Base-by-base conservation (phyloP, 768 basidiomycete genomes). In the Amanita brunnescens region DNA sequence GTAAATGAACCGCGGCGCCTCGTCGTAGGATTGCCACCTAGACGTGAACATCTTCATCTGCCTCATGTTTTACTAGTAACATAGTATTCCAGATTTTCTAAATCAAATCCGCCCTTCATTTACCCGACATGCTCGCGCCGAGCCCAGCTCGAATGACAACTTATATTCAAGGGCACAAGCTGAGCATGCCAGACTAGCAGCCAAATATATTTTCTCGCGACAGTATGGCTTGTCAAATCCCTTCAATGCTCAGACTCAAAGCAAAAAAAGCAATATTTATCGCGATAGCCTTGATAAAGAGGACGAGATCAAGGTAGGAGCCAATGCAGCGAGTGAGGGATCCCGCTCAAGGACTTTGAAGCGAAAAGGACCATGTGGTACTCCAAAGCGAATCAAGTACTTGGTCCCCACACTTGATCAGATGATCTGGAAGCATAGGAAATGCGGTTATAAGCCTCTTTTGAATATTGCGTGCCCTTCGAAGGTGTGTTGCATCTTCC, bases 141-240 rank as follows among this genome's bases (percentile, higher is more conserved):
- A 63, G 41, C 62, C 62, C 35, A 62, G 57, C 4, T 53, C 54
- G 2, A 72, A 68, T 50, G 58, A 66, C 2, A 75, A 79, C 30
- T 74, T 72, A 1, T 77, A 80, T 54, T 67, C 70, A 21, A 69
- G 67, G 7, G 60, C 68, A 53, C 76, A 77, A 57, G 71, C 69
- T 39, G 72, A 72, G 34, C 64, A 78, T 34, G 75, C 78, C 0
- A 75, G 85, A 35, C 81, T 81, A 55, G 66, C 91, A 1, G 74
- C 85, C 30, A 93, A 92, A 67, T 85, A 91, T 59, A 70, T 98
- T 1, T 95, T 98, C 59, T 83, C 92, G 7, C 74, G 83, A 35
- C 87, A 92, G 58, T 91, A 83, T 59, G 76, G 78, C 0, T 61
- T 96, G 1, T 61, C 71, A 4, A 86, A 70, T 56, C 74, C 83